Evolutionary conservation across 139 green algal genomes (phyloP), one percentile per base, ranked within the genome.

Genomic region (Diplosphaera chodatii): DNA sequence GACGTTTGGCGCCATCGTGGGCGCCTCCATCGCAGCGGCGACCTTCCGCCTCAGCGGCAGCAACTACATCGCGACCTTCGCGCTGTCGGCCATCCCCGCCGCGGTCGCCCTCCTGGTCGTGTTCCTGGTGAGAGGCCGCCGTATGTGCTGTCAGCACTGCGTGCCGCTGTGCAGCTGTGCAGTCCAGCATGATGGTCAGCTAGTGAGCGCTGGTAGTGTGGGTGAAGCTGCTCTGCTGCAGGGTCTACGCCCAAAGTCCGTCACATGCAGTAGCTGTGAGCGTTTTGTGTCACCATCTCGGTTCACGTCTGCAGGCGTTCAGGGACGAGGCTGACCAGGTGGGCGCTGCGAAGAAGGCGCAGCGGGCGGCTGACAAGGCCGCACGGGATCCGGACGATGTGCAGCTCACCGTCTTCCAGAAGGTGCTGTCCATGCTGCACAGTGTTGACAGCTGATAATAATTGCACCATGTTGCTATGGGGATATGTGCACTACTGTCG

Each of bases 61-160:
- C 3, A 91, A 85, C 77, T 93, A 92, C 73, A 76, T 85, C 4
- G 29, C 76, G 37, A 94, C 88, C 22, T 96, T 96, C 74, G 75
- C 83, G 1, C 73, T 90, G 29, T 81, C 89, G 1, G 63, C 72
- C 25, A 23, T 93, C 1, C 85, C 89, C 15, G 79, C 88, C 15
- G 27, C 59, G 0, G 29, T 86, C 6, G 89, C 86, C 4, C 77
- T 95, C 31, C 1, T 78, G 59, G 70, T 94, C 25, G 62, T 80
- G 18, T 68, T 40, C 15, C 48, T 73, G 15, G 71, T 85, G 66
- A 65, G 64, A 23, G 37, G n/a, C n/a, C n/a, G n/a, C n/a, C n/a
- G n/a, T n/a, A n/a, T n/a, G n/a, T n/a, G n/a, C n/a, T n/a, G n/a
- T n/a, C n/a, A n/a, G n/a, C n/a, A n/a, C n/a, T n/a, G n/a, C n/a